Percentiles rank a stretch among this genome's conserved stretches.
Evolutionary conservation across 345 rosid species (phyloP).

Genomic region (Populus nigra): DNA sequence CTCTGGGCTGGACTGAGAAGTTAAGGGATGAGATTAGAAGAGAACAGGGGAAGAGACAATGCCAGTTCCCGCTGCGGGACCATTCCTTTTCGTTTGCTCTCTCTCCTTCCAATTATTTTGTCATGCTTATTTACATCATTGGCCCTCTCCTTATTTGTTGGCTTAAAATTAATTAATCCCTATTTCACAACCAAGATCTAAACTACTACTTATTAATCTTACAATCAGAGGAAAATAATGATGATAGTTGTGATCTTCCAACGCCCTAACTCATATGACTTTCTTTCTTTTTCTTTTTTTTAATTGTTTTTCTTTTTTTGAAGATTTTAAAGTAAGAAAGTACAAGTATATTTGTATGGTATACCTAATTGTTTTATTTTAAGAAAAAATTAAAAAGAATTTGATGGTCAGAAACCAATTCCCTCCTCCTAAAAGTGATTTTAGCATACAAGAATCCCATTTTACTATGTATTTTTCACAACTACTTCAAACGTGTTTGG

Average conservation of each 20-base stretch:
- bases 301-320: no score
- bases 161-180: background rate
- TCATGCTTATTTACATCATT: conserved; percentile 14
- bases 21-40: background rate
- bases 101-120: conserved; percentile 23
- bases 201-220: background rate
- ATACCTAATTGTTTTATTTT: background rate
- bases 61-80: conserved; percentile 36
- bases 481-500: no score
- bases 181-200: background rate
- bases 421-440: background rate
- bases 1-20: conserved; percentile 10
- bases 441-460: background rate
- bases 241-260: no score
- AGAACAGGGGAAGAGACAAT: conserved; percentile 52
- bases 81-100: background rate
- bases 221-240: no score
- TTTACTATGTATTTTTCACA: no score
- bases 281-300: no score
- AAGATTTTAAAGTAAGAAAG: no score
- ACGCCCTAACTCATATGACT: no score
- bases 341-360: no score
- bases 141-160: background rate
- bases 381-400: no score
- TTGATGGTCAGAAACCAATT: no score